Base-by-base conservation (phyloP, 805 yeast species). In the Yarrowia alimentaria region DNA sequence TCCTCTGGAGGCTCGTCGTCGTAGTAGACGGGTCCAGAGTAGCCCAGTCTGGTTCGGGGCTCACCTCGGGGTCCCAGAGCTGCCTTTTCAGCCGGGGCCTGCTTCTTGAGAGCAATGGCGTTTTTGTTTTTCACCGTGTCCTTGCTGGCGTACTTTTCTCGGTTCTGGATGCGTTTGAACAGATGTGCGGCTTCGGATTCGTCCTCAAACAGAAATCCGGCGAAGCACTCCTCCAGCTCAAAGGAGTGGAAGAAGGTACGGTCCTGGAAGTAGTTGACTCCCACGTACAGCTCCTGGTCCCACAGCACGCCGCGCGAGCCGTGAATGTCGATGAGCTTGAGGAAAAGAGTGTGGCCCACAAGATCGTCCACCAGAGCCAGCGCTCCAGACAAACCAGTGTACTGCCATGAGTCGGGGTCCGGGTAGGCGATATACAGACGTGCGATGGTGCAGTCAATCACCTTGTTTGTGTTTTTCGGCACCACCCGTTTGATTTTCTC, bases 201-300 rank as follows among this genome's bases (percentile, higher is more conserved):
- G 68, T 91, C 96, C 58, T 89, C 96, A 65, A 93, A 93, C 47
- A 93, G 68, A 17, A 93, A 71, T 0, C 98, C 99, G 9, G 81
- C 89, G 48, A 74, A 75, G 63, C 96, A 90, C 17, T 86, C 94
- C 59, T 93, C 98, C 37, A 88, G 72, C 69, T 93, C 99, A 68
- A 93, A 93, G 6, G 94, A 75, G 65, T 93, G 98, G 74, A 93
- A 93, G 67, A 87, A 93, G 30, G 95, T 81, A 24, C 99, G 77
- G 66, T 93, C 99, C 66, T 93, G 98, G 62, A 85, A 79, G 67
- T 93, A 93, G 59, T 83, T 82, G 65, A 93, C 89, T 60, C 86
- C 83, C 10, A 87, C 81, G 61, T 86, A 91, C 42, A 93, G 68
- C 66, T 93, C 99, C 66, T 93, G 99, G 66, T 93, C 99, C 99